phyloP scores from a whole-genome alignment of 768 basidiomycete genomes.

The Boletus vinaceobasis region DNA sequence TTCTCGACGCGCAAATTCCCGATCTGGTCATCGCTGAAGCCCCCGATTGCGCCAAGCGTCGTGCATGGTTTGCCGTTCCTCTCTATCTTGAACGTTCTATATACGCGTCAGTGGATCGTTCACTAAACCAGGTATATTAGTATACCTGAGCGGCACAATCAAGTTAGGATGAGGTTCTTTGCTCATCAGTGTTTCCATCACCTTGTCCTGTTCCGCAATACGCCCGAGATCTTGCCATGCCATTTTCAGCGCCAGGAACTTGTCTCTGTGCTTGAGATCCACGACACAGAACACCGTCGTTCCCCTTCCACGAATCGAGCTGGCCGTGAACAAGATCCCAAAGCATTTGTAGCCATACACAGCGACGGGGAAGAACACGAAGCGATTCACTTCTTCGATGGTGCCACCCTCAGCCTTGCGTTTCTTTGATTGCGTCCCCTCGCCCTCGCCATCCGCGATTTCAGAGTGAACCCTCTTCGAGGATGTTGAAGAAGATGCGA shows the following conservation, averaged over 20 bases:
- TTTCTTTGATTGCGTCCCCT: background rate
- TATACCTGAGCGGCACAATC: background rate
- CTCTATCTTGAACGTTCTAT: background rate
- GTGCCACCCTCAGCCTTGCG: background rate
- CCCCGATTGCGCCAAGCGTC: background rate
- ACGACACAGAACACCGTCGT: conserved; percentile 6
- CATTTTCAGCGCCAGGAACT: background rate
- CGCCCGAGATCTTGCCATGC: conserved; percentile 10
- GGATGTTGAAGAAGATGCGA: background rate
- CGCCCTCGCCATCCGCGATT: background rate
- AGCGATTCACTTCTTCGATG: background rate
- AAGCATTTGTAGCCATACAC: conserved; percentile 2
- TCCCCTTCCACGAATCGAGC: conserved; percentile 13
- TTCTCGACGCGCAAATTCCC: background rate
- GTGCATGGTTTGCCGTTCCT: background rate
- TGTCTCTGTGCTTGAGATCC: background rate
- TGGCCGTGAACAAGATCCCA: conserved; percentile 4
- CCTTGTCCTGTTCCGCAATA: background rate
- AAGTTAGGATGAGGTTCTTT: background rate
- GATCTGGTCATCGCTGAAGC: background rate
- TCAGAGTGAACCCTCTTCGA: conserved; percentile 1
- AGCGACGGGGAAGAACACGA: background rate
- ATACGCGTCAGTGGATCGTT: background rate
- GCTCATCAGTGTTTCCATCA: background rate
- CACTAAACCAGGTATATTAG: fast-evolving